Evolutionary conservation across 352 stramenopile species (phyloP), one percentile per base, ranked within the genome.

Genomic region (Phytophthora hibernalis): DNA sequence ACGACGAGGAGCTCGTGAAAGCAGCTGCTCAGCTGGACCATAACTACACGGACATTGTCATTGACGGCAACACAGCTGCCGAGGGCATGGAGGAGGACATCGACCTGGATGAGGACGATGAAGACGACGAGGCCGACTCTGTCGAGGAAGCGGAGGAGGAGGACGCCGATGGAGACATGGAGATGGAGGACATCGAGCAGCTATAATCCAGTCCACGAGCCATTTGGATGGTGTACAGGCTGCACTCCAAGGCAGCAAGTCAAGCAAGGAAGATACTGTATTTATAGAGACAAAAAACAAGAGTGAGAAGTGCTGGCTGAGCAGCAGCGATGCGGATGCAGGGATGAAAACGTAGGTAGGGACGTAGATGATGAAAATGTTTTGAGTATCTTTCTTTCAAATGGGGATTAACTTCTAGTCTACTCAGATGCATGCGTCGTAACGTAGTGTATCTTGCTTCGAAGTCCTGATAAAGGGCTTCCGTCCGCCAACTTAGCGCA

Each of bases 1-100:
- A 94, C 54, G 88, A 96, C 63, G 83, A 94, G 42, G 86, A 96
- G 42, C 74, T 96, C 35, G 82, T 96, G 38, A 96, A 96, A 68
- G 88, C 88, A 8, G 88, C 88, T 9, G 86, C 86, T 12, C 86
- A 91, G 53, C 76, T 96, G 3, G 88, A 96, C 73, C 85, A 92
- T 72, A 91, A 93, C 72, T 94, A 96, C 70, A 92, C 86, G 61
- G 83, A 95, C 64, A 96, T 96, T 81, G 88, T 96, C 38, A 96
- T 96, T 61, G 86, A 86, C 45, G 79, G 75, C 16, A 72, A 78
- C 18, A 65, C 61, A 15, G 65, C 53, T 13, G 79, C 53, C 15
- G 79, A 87, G 42, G 78, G 84, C 15, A 77, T 87, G 50, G 82
- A 89, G 22, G 85, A 91, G 33, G 85, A 91, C 21, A 78, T 83